Conservation (phyloP, 2,329 filamentous ascomycete genomes). For the Diplodia sapinea region DNA sequence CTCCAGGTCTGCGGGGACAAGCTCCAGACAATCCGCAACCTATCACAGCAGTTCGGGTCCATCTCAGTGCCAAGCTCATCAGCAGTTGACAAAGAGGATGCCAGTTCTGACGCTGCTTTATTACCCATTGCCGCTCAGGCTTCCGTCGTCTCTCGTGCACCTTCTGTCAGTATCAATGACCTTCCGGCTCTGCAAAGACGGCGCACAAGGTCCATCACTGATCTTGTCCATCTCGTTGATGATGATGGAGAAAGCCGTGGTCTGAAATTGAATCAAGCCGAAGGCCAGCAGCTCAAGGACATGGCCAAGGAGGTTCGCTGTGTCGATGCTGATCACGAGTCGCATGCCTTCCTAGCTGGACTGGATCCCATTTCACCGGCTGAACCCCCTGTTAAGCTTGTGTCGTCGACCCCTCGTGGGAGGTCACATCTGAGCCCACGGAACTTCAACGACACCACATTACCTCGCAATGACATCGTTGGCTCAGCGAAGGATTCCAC, state of each 20-base stretch:
- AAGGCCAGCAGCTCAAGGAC: constrained; percentile 5
- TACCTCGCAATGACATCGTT: not conserved
- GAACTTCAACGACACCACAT: not conserved
- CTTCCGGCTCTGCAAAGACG: constrained; percentile 35
- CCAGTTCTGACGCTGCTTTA: not conserved
- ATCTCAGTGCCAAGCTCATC: constrained; percentile 38
- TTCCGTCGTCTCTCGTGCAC: not conserved
- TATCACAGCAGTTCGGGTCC: constrained; percentile 14
- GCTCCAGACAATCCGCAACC: constrained; percentile 11
- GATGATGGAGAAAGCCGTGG: constrained; percentile 47
- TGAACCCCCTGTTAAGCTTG: not conserved
- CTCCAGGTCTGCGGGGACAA: constrained; percentile 37
- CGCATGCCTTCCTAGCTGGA: not conserved
- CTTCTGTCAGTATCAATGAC: constrained; percentile 42
- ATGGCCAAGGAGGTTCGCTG: not conserved
- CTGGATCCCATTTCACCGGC: not conserved
- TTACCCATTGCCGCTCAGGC: constrained; percentile 29
- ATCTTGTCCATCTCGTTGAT: constrained; percentile 46
- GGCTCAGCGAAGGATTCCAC: not conserved
- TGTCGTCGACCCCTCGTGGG: not conserved
- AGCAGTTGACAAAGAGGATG: constrained; percentile 36
- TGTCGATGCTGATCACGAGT: not conserved
- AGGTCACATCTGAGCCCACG: not conserved
- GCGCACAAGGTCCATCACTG: constrained; percentile 41
- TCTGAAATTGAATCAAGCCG: constrained; percentile 39